Evolutionary conservation across 1,139 yeast species (phyloP), one percentile per base, ranked within the genome.

Genomic region (Candida tetrigidarum): DNA sequence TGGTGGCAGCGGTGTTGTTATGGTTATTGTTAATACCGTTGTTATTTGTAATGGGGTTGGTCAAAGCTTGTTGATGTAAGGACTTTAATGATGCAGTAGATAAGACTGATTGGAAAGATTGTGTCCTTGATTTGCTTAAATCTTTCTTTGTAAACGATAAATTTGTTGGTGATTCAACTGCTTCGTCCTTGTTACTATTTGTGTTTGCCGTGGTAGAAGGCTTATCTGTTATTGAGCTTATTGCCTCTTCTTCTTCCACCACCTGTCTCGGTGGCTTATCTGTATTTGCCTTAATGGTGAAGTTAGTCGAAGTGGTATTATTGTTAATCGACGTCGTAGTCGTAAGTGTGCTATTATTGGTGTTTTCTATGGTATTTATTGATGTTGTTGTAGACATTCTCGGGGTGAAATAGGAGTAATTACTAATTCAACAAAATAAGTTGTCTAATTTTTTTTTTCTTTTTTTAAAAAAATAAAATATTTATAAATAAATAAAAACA

Each of bases 21-120:
- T n/a, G n/a, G n/a, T n/a, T n/a, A n/a, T n/a, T n/a, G n/a, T n/a
- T n/a, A n/a, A n/a, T n/a, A n/a, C n/a, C n/a, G 8, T 27, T 42
- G 7, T 37, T 33, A 19, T 18, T 23, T 26, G 27, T 30, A 5
- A 36, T 36, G 3, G 47, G 28, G 16, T 44, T 23, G 9, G 49
- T 33, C 28, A 48, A 39, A 19, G 52, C 61, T 46, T 65, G 67
- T 45, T 68, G 74, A 42, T 66, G 69, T 45, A 74, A 58, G 23
- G 82, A 76, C 56, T 77, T 75, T 32, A 81, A 61, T 1, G 86
- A 81, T 3, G 83, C 83, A 20, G 83, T 76, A 28, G 85, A 80
- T 45, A 83, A 66, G n/a, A 81, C 86, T 41, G 83, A 78, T 57
- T 81, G 87, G 39, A 80, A 79, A n/a, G 83, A 78, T 54, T 80